Conservation (phyloP, 2,329 filamentous ascomycete species). For the Cyphellophora europaea region DNA sequence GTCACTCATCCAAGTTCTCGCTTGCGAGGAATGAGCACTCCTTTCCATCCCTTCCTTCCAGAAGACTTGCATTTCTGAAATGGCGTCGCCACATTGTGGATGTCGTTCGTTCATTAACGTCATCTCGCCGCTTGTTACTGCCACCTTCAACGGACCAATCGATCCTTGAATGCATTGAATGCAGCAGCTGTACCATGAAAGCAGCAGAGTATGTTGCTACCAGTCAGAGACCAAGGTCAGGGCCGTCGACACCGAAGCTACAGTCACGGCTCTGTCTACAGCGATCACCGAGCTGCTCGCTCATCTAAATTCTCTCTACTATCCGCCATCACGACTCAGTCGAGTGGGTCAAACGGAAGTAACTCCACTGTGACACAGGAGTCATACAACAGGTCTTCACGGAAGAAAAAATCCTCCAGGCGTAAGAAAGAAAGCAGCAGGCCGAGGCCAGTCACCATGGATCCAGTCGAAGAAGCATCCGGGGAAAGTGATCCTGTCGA, state of each 20-base stretch:
- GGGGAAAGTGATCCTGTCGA: background rate
- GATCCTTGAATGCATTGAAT: too few species aligned
- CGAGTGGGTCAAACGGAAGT: slow-evolving; percentile 18
- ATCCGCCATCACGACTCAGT: slow-evolving; percentile 14
- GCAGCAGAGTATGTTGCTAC: slow-evolving; percentile 13
- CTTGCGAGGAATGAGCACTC: too few species aligned
- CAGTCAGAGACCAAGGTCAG: slow-evolving; percentile 12
- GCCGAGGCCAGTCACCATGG: background rate
- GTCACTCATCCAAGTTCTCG: too few species aligned
- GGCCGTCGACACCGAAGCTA: slow-evolving; percentile 15
- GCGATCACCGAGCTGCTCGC: slow-evolving; percentile 7
- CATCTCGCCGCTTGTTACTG: too few species aligned
- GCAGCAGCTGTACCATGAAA: too few species aligned
- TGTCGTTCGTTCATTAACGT: too few species aligned
- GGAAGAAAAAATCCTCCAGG: slow-evolving; percentile 8
- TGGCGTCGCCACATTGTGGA: too few species aligned
- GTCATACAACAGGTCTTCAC: slow-evolving; percentile 14
- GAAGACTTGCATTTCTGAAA: too few species aligned
- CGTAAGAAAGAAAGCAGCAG: slow-evolving; percentile 2
- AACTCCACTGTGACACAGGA: slow-evolving; percentile 17
- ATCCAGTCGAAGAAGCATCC: background rate
- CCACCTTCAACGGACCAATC: too few species aligned
- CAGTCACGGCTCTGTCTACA: slow-evolving; percentile 12
- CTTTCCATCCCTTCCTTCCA: too few species aligned
- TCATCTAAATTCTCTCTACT: slow-evolving; percentile 19